Conservation (phyloP, 2,329 filamentous ascomycete species). For the Colletotrichum plurivorum region DNA sequence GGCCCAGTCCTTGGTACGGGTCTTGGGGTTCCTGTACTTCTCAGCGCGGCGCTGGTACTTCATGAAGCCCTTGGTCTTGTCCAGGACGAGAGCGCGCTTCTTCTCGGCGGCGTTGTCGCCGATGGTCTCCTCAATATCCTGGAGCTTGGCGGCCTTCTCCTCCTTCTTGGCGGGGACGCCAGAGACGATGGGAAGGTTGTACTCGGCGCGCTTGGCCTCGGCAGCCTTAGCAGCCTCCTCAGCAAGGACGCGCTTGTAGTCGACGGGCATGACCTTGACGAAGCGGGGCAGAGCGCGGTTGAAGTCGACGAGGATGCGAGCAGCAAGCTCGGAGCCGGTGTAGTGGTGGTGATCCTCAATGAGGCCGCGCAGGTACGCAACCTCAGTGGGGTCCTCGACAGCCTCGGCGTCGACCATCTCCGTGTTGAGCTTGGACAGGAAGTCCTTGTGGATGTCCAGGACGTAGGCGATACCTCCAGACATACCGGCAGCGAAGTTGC, state of each 20-base stretch:
- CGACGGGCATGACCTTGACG: constrained; percentile 91
- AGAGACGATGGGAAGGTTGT: constrained; percentile 82
- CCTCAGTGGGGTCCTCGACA: constrained; percentile 87
- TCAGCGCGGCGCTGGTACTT: constrained; percentile 93
- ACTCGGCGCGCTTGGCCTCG: constrained; percentile 87
- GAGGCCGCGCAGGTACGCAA: constrained; percentile 89
- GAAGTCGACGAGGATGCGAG: constrained; percentile 95
- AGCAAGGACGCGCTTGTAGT: constrained; percentile 93
- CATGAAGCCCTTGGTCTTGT: constrained; percentile 98
- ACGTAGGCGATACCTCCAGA: constrained; percentile 97
- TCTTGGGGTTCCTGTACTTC: constrained; percentile 90
- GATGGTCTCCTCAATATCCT: constrained; percentile 93
- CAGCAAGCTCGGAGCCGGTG: constrained; percentile 94
- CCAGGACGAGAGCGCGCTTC: constrained; percentile 90
- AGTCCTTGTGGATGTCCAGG: constrained; percentile 90
- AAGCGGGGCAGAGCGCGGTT: constrained; percentile 91
- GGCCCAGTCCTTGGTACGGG: constrained; percentile 91
- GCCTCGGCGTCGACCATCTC: constrained; percentile 96
- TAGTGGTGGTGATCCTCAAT: constrained; percentile 99
- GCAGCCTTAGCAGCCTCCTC: constrained; percentile 90
- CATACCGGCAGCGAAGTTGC: constrained; percentile 99
- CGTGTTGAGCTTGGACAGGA: constrained; percentile 92
- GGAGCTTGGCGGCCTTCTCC: constrained; percentile 77
- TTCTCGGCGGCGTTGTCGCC: constrained; percentile 89
- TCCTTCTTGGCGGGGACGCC: constrained; percentile 76